These are phyloP conservation scores for Terfezia claveryi DNA, from an alignment of 495 filamentous ascomycete species.

Conservation along the genomic window DNA sequence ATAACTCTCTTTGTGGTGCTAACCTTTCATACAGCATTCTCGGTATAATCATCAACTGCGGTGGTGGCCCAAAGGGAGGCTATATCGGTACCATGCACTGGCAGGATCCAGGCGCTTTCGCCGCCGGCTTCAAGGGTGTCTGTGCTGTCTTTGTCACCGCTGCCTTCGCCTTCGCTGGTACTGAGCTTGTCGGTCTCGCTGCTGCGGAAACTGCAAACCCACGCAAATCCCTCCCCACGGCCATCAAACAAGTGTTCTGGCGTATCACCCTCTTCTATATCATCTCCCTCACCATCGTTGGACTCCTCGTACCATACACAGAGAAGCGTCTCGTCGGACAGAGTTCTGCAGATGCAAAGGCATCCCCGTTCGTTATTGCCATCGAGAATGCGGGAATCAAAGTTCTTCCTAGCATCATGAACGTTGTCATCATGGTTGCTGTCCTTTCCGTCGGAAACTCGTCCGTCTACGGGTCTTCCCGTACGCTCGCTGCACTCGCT, in stretches of 20 bases:
- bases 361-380: constrained; percentile 78
- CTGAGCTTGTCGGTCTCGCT: constrained; percentile 79
- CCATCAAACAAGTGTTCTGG: constrained; percentile 91
- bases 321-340: constrained; percentile 36
- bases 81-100: constrained; percentile 78
- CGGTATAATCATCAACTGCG: constrained; percentile 55
- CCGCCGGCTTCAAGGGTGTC: constrained; percentile 83
- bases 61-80: constrained; percentile 48
- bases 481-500: constrained; percentile 67
- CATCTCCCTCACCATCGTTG: constrained; percentile 48
- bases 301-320: constrained; percentile 50
- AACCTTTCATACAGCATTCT: constrained; percentile 32
- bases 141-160: constrained; percentile 87
- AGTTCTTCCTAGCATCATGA: constrained; percentile 64
- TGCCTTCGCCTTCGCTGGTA: constrained; percentile 80
- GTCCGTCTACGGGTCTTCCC: constrained; percentile 65
- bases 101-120: constrained; percentile 67
- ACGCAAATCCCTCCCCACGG: constrained; percentile 63
- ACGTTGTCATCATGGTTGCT: constrained; percentile 70
- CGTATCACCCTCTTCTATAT: constrained; percentile 77
- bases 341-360: constrained; percentile 38
- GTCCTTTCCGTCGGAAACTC: constrained; percentile 77
- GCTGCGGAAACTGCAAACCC: constrained; percentile 77
- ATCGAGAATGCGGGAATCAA: constrained; percentile 59
- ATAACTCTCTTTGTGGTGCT: not conserved